phyloP scores from a whole-genome alignment of 805 yeast genomes.

The Wickerhamiella musiphila region DNA sequence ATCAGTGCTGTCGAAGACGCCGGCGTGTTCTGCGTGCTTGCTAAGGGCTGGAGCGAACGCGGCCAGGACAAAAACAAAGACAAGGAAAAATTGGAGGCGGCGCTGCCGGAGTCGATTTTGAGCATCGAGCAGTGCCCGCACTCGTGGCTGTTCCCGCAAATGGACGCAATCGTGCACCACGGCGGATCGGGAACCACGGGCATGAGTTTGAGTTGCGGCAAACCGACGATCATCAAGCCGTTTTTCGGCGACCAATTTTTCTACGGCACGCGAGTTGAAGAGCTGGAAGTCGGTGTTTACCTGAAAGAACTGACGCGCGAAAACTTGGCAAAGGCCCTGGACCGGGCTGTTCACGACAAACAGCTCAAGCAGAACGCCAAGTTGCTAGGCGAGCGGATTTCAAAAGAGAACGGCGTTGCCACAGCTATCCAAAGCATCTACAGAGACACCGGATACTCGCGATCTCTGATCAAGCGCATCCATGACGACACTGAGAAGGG shows the following conservation, averaged over 20 bases:
- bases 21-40: conserved; percentile 71
- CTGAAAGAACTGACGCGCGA: conserved; percentile 50
- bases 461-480: not conserved
- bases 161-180: conserved; percentile 93
- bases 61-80: conserved; percentile 15
- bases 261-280: conserved; percentile 75
- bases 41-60: conserved; percentile 91
- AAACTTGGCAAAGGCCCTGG: conserved; percentile 49
- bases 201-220: conserved; percentile 68
- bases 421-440: conserved; percentile 67
- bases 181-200: conserved; percentile 98
- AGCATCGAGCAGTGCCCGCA: conserved; percentile 68
- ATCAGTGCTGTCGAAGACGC: conserved; percentile 63
- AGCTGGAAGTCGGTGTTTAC: conserved; percentile 67
- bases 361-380: conserved; percentile 54
- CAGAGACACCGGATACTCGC: conserved; percentile 52
- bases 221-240: conserved; percentile 83
- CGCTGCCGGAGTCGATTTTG: conserved; percentile 28
- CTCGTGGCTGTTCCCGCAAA: conserved; percentile 79
- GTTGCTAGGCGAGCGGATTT: conserved; percentile 42
- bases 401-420: conserved; percentile 63
- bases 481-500: too few relatives aligned
- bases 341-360: conserved; percentile 46
- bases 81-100: conserved; percentile 20
- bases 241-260: conserved; percentile 95